phyloP scores from a whole-genome alignment of 768 basidiomycete genomes.

The Pleurotus sapidus region DNA sequence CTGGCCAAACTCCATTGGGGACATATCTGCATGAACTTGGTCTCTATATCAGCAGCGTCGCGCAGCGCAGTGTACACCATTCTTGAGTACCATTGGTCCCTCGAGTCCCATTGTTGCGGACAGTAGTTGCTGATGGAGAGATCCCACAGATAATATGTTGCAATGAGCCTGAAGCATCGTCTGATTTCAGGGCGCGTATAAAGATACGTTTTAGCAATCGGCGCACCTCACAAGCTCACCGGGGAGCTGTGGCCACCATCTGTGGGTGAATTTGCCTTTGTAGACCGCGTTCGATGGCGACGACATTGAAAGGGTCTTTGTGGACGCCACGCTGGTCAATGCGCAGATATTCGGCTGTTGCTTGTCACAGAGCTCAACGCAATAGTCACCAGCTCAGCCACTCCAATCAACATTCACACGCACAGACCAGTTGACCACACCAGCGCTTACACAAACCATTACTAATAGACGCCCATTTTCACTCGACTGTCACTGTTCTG shows the following conservation, averaged over 20 bases:
- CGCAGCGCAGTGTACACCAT: constrained; percentile 63
- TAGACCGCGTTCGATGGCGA: constrained; percentile 31
- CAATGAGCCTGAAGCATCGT: constrained; percentile 42
- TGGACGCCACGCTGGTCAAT: constrained; percentile 33
- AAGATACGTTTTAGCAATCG: background rate
- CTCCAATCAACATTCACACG: too few species aligned
- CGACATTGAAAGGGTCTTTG: constrained; percentile 3
- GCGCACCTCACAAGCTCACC: constrained; percentile 55
- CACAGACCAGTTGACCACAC: too few species aligned
- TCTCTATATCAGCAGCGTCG: constrained; percentile 58
- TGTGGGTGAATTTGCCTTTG: constrained; percentile 55
- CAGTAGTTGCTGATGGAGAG: constrained; percentile 37
- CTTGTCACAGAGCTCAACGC: too few species aligned
- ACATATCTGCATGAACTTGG: constrained; percentile 58
- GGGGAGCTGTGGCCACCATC: constrained; percentile 63
- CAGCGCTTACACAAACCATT: too few species aligned
- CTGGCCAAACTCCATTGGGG: constrained; percentile 58
- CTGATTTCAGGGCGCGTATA: constrained; percentile 14
- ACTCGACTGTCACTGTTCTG: too few species aligned
- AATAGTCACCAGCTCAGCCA: too few species aligned
- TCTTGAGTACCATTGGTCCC: constrained; percentile 56
- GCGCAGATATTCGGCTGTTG: constrained; percentile 24
- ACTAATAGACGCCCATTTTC: too few species aligned
- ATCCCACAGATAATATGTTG: constrained; percentile 57
- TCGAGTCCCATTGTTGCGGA: constrained; percentile 46